phyloP scores from a whole-genome alignment of 169 alveolate species.

The Plasmodium relictum region DNA sequence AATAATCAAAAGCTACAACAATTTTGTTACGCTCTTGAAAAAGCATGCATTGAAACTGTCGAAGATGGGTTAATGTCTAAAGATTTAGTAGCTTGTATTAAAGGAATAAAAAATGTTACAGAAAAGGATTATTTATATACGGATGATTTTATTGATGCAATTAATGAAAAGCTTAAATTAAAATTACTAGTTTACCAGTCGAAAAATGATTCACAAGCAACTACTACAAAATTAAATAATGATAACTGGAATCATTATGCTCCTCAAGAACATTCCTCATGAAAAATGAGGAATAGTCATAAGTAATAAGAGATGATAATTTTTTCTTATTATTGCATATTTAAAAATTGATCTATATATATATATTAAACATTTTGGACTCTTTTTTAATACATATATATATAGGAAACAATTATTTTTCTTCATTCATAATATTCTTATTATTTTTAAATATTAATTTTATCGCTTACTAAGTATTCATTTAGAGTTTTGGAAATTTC shows the following conservation, averaged over 20 bases:
- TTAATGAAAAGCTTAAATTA: conserved; percentile 76
- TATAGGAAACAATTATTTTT: too few species aligned
- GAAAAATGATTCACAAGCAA: conserved; percentile 43
- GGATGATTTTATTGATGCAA: conserved; percentile 80
- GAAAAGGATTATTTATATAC: conserved; percentile 78
- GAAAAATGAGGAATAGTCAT: neutral
- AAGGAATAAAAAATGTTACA: conserved; percentile 74
- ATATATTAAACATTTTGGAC: too few species aligned
- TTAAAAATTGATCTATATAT: too few species aligned
- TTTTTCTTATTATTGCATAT: too few species aligned
- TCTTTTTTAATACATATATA: too few species aligned
- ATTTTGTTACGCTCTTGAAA: conserved; percentile 92
- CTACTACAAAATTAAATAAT: conserved; percentile 70
- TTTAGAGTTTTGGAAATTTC: too few species aligned
- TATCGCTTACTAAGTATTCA: too few species aligned
- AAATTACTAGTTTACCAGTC: conserved; percentile 69
- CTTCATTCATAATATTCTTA: too few species aligned
- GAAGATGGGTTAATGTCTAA: conserved; percentile 95
- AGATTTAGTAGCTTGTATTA: conserved; percentile 90
- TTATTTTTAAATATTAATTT: too few species aligned
- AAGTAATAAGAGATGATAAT: too few species aligned
- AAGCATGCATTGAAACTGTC: conserved; percentile 90
- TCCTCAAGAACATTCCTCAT: conserved; percentile 81
- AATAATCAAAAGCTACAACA: conserved; percentile 86
- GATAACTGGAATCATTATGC: conserved; percentile 84